These are phyloP conservation scores for Apiotrichum mycotoxinovorans DNA, from an alignment of 1,284 basidiomycete species.

Conservation along the genomic window DNA sequence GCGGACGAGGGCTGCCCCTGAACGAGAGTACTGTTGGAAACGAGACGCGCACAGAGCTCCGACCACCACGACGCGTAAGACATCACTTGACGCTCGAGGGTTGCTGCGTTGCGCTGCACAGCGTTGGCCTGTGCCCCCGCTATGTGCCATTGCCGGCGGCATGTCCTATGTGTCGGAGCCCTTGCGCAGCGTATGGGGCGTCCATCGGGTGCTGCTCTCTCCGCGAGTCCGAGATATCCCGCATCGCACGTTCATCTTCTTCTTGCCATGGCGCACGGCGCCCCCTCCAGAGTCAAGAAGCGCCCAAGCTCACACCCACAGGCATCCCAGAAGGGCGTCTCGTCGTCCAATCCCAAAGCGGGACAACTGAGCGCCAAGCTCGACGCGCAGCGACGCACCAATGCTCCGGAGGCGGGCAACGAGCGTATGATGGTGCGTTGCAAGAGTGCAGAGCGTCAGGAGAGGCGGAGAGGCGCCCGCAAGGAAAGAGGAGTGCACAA, in stretches of 20 bases:
- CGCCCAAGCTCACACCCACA: conserved; percentile 18
- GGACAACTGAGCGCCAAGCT: conserved; percentile 46
- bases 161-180: too few species aligned
- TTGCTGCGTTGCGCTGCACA: too few species aligned
- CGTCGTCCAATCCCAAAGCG: conserved; percentile 40
- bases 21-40: too few species aligned
- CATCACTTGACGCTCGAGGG: too few species aligned
- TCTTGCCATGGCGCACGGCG: not conserved
- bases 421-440: conserved; percentile 46
- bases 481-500: too few species aligned
- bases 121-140: too few species aligned
- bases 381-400: conserved; percentile 28
- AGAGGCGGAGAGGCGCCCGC: not conserved
- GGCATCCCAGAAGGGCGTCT: conserved; percentile 44
- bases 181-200: too few species aligned
- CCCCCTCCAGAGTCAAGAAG: not conserved
- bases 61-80: too few species aligned
- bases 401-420: conserved; percentile 7
- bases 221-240: not conserved
- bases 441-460: not conserved
- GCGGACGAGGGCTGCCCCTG: too few species aligned
- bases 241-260: not conserved
- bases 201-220: not conserved
- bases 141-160: too few species aligned
- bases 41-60: too few species aligned